Conservation (phyloP, 805 yeast species). For the Schwanniomyces yamadae region DNA sequence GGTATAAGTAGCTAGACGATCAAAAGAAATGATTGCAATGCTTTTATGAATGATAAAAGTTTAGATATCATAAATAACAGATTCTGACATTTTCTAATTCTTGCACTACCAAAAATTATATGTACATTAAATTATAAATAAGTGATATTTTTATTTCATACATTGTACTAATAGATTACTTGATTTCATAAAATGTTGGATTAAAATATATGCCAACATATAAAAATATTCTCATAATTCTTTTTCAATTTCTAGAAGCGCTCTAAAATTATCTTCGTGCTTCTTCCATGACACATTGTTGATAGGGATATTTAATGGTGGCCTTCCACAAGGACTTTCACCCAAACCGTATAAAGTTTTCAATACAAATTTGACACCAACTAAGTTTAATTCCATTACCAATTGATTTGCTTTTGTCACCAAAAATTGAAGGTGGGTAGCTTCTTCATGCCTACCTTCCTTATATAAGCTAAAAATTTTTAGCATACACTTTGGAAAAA, state of each 20-base stretch:
- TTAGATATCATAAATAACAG: no score
- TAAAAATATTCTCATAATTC: no score
- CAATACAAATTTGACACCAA: constrained; percentile 28
- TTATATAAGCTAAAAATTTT: constrained; percentile 14
- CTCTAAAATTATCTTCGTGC: constrained; percentile 13
- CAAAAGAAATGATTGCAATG: no score
- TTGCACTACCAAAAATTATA: no score
- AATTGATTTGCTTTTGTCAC: constrained; percentile 24
- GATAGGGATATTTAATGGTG: constrained; percentile 22
- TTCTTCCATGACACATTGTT: constrained; percentile 10
- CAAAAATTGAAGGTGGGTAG: constrained; percentile 18
- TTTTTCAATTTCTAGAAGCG: constrained; percentile 11
- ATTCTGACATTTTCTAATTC: no score
- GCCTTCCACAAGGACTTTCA: constrained; percentile 25
- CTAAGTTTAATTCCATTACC: constrained; percentile 27
- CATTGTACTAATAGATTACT: no score
- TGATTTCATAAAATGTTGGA: no score
- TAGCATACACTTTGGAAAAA: constrained; percentile 23
- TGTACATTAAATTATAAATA: no score
- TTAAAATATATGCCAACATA: no score
- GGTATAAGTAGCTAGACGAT: no score
- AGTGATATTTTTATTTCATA: no score
- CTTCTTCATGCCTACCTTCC: constrained; percentile 16
- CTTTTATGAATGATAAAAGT: no score
- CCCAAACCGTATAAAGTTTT: constrained; percentile 23